Evolutionary conservation across 768 basidiomycete species (phyloP).

Genomic region (Lepiota brunneoincarnata): DNA sequence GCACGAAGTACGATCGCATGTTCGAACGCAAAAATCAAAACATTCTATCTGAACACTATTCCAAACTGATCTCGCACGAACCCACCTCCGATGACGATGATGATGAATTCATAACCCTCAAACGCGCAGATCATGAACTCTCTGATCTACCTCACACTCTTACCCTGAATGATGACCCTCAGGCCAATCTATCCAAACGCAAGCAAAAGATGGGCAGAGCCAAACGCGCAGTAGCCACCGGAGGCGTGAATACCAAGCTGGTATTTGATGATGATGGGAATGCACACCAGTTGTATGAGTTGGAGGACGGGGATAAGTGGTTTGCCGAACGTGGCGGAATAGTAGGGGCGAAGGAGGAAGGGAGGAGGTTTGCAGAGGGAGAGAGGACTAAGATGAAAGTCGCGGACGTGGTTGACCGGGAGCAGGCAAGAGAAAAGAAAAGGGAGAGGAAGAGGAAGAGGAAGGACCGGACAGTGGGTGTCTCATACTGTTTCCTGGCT

Average conservation of each 20-base stretch:
- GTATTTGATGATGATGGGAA: slow-evolving; percentile 89
- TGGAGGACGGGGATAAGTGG: slow-evolving; percentile 72
- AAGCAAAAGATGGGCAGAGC: slow-evolving; percentile 74
- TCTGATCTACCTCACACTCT: slow-evolving; percentile 15
- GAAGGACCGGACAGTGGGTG: slow-evolving; percentile 58
- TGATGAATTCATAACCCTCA: slow-evolving; percentile 93
- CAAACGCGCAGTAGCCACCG: slow-evolving; percentile 69
- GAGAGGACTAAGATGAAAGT: slow-evolving; percentile 72
- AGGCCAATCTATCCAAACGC: slow-evolving; percentile 74
- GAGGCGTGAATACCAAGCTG: slow-evolving; percentile 66
- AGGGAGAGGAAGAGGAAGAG: slow-evolving; percentile 90
- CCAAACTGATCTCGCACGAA: slow-evolving; percentile 77
- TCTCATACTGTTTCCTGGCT: slow-evolving; percentile 10
- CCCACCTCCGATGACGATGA: slow-evolving; percentile 49
- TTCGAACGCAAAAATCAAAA: slow-evolving; percentile 95
- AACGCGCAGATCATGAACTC: slow-evolving; percentile 85
- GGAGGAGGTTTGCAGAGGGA: slow-evolving; percentile 65
- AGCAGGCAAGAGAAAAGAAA: slow-evolving; percentile 84
- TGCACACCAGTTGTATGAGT: slow-evolving; percentile 79
- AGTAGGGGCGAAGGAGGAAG: slow-evolving; percentile 63
- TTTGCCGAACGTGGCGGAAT: slow-evolving; percentile 61
- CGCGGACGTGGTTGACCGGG: slow-evolving; percentile 74
- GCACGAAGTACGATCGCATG: slow-evolving; percentile 98
- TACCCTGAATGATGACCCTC: slow-evolving; percentile 22
- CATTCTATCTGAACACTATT: slow-evolving; percentile 87